Percentiles rank a stretch among this genome's conserved stretches.
These are phyloP conservation scores for Xylaria telfairii DNA, from an alignment of 495 filamentous ascomycete genomes.

Conservation along the genomic window DNA sequence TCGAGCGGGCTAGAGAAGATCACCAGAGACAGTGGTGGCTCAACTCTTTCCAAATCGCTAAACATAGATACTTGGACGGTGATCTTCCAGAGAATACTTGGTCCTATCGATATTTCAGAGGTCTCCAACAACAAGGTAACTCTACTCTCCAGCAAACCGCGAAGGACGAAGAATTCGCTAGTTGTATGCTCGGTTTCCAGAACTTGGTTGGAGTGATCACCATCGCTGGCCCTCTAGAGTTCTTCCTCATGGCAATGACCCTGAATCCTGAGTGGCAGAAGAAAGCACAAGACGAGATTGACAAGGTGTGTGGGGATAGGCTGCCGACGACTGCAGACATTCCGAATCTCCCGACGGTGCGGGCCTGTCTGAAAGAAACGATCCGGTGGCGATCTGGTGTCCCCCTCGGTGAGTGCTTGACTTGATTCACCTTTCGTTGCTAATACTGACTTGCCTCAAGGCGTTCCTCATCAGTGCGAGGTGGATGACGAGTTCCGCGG, in stretches of 20 bases:
- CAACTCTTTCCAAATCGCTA: slow-evolving; percentile 47
- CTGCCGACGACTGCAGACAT: slow-evolving; percentile 57
- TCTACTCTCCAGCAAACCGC: slow-evolving; percentile 42
- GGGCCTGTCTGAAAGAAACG: slow-evolving; percentile 66
- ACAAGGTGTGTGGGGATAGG: slow-evolving; percentile 59
- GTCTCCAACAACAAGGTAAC: slow-evolving; percentile 48
- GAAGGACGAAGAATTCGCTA: slow-evolving; percentile 52
- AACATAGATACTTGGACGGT: slow-evolving; percentile 45
- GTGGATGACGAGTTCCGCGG: slow-evolving; percentile 56
- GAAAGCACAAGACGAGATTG: slow-evolving; percentile 64
- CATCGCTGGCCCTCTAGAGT: slow-evolving; percentile 53
- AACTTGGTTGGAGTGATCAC: slow-evolving; percentile 56
- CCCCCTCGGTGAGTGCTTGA: slow-evolving; percentile 46
- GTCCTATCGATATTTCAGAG: slow-evolving; percentile 54
- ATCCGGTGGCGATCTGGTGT: slow-evolving; percentile 65
- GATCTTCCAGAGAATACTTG: slow-evolving; percentile 51
- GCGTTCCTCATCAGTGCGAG: slow-evolving; percentile 60
- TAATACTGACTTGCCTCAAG: slow-evolving; percentile 31
- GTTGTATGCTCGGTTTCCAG: slow-evolving; percentile 56
- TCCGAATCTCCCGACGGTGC: slow-evolving; percentile 54
- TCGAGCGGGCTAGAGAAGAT: slow-evolving; percentile 48
- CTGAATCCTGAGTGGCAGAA: slow-evolving; percentile 54
- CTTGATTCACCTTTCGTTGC: background rate
- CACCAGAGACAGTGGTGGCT: slow-evolving; percentile 54
- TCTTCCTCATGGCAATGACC: slow-evolving; percentile 58